phyloP scores from a whole-genome alignment of 192 early-diverging fungal species.

The Gigaspora rosea region DNA sequence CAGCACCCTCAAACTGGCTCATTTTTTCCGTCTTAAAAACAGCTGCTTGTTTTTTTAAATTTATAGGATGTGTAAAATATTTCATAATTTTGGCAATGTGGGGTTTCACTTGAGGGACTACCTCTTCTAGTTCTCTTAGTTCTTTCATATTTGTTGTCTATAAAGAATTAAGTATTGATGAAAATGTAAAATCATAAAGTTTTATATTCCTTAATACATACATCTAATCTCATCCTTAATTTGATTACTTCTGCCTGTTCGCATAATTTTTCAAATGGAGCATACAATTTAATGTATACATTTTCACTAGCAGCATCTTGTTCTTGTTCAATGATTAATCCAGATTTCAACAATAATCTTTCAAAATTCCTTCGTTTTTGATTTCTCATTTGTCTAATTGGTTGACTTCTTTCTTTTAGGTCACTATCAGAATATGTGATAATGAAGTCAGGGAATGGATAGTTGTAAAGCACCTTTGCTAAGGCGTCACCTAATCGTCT shows the following conservation, averaged over 20 bases:
- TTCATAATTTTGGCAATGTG: not conserved
- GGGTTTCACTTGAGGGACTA: not conserved
- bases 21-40: conserved; percentile 42
- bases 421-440: conserved; percentile 38
- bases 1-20: conserved; percentile 39
- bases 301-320: conserved; percentile 39
- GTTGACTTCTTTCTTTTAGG: conserved; percentile 32
- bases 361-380: conserved; percentile 40
- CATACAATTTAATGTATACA: conserved; percentile 44
- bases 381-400: conserved; percentile 20
- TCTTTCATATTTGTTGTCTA: conserved; percentile 32
- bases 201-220: conserved; percentile 5
- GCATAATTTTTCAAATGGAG: conserved; percentile 47
- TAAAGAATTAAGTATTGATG: not conserved
- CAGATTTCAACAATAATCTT: conserved; percentile 38
- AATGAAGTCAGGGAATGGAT: conserved; percentile 45
- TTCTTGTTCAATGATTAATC: conserved; percentile 46
- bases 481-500: conserved; percentile 42
- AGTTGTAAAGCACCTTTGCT: conserved; percentile 42
- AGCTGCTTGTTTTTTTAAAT: conserved; percentile 38
- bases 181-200: conserved; percentile 26
- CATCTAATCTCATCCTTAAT: conserved; percentile 41
- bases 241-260: conserved; percentile 41
- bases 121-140: not conserved
- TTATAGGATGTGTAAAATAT: conserved; percentile 30